A percentile compares a stretch with the other conserved stretches of the same genome.
Evolutionary conservation across 768 basidiomycete species (phyloP).

Genomic region (Agrocybe praecox): DNA sequence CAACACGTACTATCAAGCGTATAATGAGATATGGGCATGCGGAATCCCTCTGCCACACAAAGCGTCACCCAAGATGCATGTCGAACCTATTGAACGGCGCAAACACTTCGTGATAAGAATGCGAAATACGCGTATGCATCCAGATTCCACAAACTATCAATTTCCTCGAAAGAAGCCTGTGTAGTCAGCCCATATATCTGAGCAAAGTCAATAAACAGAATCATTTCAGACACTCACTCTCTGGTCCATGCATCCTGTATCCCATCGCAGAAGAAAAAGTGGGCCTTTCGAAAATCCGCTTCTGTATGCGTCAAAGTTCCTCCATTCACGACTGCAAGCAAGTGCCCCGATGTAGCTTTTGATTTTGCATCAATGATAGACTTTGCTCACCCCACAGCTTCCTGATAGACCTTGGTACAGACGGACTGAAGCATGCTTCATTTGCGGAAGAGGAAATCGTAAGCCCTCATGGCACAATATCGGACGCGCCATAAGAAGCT

Average conservation of each 20-base stretch:
- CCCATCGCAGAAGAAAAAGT: slow-evolving; percentile 40
- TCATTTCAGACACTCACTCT: slow-evolving; percentile 25
- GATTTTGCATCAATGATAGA: background rate
- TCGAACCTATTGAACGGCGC: slow-evolving; percentile 30
- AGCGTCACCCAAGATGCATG: slow-evolving; percentile 38
- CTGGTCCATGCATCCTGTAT: slow-evolving; percentile 36
- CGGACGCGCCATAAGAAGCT: no score
- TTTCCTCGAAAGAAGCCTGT: slow-evolving; percentile 28
- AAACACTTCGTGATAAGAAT: background rate
- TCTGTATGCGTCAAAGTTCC: slow-evolving; percentile 35
- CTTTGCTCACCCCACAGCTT: slow-evolving; percentile 34
- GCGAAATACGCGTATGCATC: background rate
- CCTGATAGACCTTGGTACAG: slow-evolving; percentile 26
- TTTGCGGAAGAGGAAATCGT: slow-evolving; percentile 8
- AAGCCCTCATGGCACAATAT: background rate
- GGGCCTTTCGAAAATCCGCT: slow-evolving; percentile 33
- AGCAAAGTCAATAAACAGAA: background rate
- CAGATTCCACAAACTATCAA: slow-evolving; percentile 27
- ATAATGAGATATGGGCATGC: slow-evolving; percentile 38
- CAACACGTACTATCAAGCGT: slow-evolving; percentile 35
- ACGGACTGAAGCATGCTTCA: slow-evolving; percentile 42
- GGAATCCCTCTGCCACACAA: slow-evolving; percentile 32
- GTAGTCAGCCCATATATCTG: background rate
- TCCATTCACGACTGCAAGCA: slow-evolving; percentile 32
- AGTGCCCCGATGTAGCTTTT: background rate